These are phyloP conservation scores for Atractiella rhizophila DNA, from an alignment of 768 basidiomycete species.

Conservation along the genomic window DNA sequence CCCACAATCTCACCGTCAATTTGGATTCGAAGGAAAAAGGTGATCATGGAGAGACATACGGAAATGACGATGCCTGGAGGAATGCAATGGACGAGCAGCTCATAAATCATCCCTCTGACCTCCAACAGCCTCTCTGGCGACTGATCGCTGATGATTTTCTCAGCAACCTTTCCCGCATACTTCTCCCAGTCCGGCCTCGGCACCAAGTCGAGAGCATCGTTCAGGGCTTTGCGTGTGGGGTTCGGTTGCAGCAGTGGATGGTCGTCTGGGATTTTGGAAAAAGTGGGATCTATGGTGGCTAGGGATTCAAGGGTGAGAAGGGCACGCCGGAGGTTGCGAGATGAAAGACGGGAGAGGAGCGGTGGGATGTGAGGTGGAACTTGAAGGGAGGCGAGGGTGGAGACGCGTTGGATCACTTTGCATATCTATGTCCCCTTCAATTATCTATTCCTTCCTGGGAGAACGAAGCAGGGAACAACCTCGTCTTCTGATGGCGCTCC, in stretches of 20 bases:
- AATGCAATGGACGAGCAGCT: slow-evolving; percentile 86
- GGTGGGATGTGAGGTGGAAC: slow-evolving; percentile 49
- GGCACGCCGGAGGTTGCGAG: slow-evolving; percentile 82
- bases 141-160: slow-evolving; percentile 70
- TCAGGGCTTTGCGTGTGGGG: no score
- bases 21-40: neutral
- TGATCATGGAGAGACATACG: slow-evolving; percentile 26
- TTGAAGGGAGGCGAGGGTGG: slow-evolving; percentile 49
- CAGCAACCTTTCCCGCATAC: slow-evolving; percentile 76
- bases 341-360: slow-evolving; percentile 55
- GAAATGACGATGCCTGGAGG: slow-evolving; percentile 76
- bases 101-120: slow-evolving; percentile 77
- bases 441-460: neutral
- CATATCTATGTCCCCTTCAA: slow-evolving; percentile 35
- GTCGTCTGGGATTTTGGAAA: slow-evolving; percentile 6
- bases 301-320: slow-evolving; percentile 81
- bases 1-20: neutral
- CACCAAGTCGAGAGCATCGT: slow-evolving; percentile 12
- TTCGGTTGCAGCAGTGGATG: slow-evolving; percentile 15
- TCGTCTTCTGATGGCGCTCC: slow-evolving; percentile 58
- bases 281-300: slow-evolving; percentile 50
- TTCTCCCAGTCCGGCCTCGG: slow-evolving; percentile 98
- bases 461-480: slow-evolving; percentile 26
- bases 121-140: slow-evolving; percentile 70
- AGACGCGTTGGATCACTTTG: slow-evolving; percentile 49